These are phyloP conservation scores for Stereum hirsutum DNA, from an alignment of 1,284 basidiomycete genomes.

Conservation along the genomic window DNA sequence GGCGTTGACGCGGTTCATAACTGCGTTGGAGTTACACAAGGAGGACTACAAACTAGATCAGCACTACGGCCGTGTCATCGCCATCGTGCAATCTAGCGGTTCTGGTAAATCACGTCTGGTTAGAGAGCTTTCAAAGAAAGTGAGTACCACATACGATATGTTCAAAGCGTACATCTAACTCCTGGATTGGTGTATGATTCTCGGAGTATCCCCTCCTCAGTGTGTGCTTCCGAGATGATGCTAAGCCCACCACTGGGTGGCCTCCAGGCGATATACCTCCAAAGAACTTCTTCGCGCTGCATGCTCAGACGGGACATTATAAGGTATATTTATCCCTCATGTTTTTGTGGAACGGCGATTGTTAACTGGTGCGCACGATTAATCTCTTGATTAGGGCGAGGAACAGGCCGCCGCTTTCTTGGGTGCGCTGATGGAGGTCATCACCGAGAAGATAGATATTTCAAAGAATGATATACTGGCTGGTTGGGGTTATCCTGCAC, in stretches of 20 bases:
- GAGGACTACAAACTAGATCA: background rate
- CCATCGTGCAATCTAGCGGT: constrained; percentile 1
- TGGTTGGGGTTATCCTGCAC: too few relatives aligned
- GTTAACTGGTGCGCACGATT: too few relatives aligned
- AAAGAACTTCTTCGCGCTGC: background rate
- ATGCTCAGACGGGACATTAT: background rate
- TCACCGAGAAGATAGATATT: background rate
- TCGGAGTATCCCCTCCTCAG: background rate
- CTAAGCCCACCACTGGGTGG: background rate
- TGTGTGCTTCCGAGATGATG: background rate
- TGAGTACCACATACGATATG: too few relatives aligned
- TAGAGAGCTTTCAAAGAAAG: background rate
- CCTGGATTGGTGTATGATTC: too few relatives aligned
- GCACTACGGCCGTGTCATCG: background rate
- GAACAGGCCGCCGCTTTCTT: background rate
- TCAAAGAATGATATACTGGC: too few relatives aligned
- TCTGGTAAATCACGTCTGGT: constrained; percentile 1
- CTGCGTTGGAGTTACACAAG: too few relatives aligned
- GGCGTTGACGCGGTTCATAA: too few relatives aligned
- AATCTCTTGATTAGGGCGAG: background rate
- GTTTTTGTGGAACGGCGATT: too few relatives aligned
- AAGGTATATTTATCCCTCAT: background rate
- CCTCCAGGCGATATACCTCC: background rate
- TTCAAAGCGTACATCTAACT: background rate
- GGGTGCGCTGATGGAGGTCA: background rate